Base-by-base conservation (phyloP, 306 rosid genomes). In the Phaseolus lunatus region DNA sequence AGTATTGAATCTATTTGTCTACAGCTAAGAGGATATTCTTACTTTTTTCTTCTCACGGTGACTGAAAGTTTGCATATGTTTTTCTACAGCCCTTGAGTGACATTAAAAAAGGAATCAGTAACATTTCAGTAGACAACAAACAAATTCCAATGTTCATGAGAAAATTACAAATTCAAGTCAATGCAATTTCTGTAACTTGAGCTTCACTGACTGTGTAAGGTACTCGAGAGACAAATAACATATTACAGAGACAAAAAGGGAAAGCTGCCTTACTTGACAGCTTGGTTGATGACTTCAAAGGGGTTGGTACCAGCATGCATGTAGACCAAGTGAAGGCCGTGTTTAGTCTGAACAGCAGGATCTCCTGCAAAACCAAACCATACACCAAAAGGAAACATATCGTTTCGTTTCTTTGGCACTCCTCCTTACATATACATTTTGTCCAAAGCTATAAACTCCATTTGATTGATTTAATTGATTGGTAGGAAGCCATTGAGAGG, bases 241-340 rank as follows among this genome's bases (percentile, higher is more conserved):
- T 9, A 33, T 62, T 10, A 49, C 11, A 62, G 44, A 62, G 45
- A 31, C n/a, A 18, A 19, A 29, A 6, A 3, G 22, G 63, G 37
- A 11, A 31, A 33, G 10, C 20, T 57, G 72, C 29, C 97, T 84
- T 85, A 92, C 99, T 89, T 90, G 58, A 92, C 94, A 65, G 97
- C 91, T 70, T 96, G 92, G 73, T 72, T 87, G 85, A 92, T 88
- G 71, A 91, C 98, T 86, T 89, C 98, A 86, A 92, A 96, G 57
- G 99, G 98, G 82, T 92, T 85, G 18, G 93, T 88, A 69, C 99
- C 99, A 80, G 97, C 94, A 85, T 96, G 98, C 89, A 96, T 80
- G 87, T 91, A 96, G 18, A 95, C 87, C 49, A 92, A 79, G 86
- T 85, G 85, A 87, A 86, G 91, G 59, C 97, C 99, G 85, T 95